Evolutionary conservation across 2,329 filamentous ascomycete genomes (phyloP), one percentile per base, ranked within the genome.

Genomic region (Sarocladiaceae sp.): DNA sequence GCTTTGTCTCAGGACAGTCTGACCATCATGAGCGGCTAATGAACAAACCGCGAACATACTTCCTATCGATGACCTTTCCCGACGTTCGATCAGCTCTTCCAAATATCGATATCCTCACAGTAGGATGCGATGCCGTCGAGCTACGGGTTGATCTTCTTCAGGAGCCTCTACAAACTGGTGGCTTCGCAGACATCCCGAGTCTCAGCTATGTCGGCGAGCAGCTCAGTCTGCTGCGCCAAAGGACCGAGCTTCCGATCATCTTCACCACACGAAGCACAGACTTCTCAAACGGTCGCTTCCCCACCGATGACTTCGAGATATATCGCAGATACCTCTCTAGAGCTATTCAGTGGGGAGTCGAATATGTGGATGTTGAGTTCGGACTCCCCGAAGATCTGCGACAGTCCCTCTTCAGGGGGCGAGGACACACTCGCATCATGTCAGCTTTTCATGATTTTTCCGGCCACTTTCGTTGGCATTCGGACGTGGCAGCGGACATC

Each of bases 391-490:
- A 90, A 58, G 69, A 78, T 6, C 86, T 94, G 45, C 74, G 88
- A 50, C 72, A 72, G 50, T 74, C 70, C 48, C 65, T 94, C 9
- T 83, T 80, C 44, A 77, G 84, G 52, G 73, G 78, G 44, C 83
- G 83, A 52, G 87, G 87, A 2, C 85, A 81, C 63, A 91, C 84
- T 56, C 84, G 83, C 51, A 88, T 95, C 62, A 89, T 94, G 69
- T 91, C 87, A n/a, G 88, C 88, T 11, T 93, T 91, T 56, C 88
- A 94, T 60, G 88, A 93, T 66, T 91, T 91, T 57, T 89, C 86
- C 0, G 85, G 87, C 2, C 82, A 72, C 1, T 91, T 91, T 72
- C 86, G 83, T 55, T 94, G 88, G 88, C 83, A 84, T 1, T 87
- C 85, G 0, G 65, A 76, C 6, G 76, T 85, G 52, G 87, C 87